Conservation (phyloP, 257 asterid species). For the Fraxinus americana region DNA sequence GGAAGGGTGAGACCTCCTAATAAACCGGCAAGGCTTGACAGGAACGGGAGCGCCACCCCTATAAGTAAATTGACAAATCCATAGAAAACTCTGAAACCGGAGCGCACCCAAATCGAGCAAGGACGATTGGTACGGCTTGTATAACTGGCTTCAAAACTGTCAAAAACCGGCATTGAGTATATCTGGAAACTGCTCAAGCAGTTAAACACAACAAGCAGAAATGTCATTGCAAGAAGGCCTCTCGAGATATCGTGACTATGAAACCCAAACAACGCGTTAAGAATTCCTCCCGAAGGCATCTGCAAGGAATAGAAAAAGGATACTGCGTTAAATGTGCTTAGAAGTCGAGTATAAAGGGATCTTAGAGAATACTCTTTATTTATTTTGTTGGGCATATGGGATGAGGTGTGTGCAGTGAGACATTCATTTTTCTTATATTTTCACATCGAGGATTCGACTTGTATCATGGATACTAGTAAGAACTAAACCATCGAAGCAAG, state of each 20-base stretch:
- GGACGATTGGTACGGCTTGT: constrained; percentile 89
- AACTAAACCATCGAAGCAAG: background rate
- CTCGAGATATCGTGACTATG: constrained; percentile 88
- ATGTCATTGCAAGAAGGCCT: constrained; percentile 84
- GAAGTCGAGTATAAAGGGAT: background rate
- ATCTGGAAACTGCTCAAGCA: constrained; percentile 98
- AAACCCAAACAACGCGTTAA: constrained; percentile 71
- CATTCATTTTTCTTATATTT: background rate
- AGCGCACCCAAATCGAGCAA: constrained; percentile 95
- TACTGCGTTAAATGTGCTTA: background rate
- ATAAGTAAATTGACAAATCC: constrained; percentile 78
- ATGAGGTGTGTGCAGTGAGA: background rate
- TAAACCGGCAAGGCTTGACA: constrained; percentile 93
- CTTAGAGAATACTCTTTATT: background rate
- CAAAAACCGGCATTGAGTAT: constrained; percentile 97
- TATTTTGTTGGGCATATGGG: background rate
- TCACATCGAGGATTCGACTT: background rate
- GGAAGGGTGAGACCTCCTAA: constrained; percentile 96
- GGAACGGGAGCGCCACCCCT: constrained; percentile 94
- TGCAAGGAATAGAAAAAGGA: constrained; percentile 29
- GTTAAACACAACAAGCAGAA: constrained; percentile 94
- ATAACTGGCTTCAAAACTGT: constrained; percentile 93
- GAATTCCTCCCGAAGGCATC: constrained; percentile 98
- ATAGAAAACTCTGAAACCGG: constrained; percentile 85
- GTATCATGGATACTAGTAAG: background rate